Evolutionary conservation across 495 filamentous ascomycete species (phyloP).

Genomic region (Hypoxylon fragiforme): DNA sequence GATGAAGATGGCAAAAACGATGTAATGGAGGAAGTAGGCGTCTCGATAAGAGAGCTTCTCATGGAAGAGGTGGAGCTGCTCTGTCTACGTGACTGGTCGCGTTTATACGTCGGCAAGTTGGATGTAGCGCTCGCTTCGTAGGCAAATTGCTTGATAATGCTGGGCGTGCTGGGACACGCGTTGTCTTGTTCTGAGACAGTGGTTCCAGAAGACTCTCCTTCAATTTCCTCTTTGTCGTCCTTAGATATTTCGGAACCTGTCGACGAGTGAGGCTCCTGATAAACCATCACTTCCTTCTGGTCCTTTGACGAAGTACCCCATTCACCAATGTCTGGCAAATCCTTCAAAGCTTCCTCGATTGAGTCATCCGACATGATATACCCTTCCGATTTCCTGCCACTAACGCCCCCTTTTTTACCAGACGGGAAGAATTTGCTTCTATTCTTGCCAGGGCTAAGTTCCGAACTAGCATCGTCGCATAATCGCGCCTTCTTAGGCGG

Average conservation of each 20-base stretch:
- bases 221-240: slow-evolving; percentile 7
- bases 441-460: slow-evolving; percentile 28
- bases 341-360: slow-evolving; percentile 48
- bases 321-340: slow-evolving; percentile 44
- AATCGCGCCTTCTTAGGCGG: slow-evolving; percentile 56
- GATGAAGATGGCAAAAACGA: slow-evolving; percentile 17
- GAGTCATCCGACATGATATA: slow-evolving; percentile 53
- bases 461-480: slow-evolving; percentile 43
- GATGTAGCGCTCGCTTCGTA: slow-evolving; percentile 6
- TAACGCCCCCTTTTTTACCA: slow-evolving; percentile 18
- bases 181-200: background rate
- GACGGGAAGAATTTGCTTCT: slow-evolving; percentile 50
- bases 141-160: slow-evolving; percentile 22
- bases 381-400: slow-evolving; percentile 25
- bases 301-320: slow-evolving; percentile 25
- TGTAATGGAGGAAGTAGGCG: slow-evolving; percentile 38
- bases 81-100: slow-evolving; percentile 13
- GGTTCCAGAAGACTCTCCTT: background rate
- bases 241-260: slow-evolving; percentile 1
- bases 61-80: slow-evolving; percentile 31
- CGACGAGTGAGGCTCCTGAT: slow-evolving; percentile 23
- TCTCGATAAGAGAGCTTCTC: slow-evolving; percentile 16
- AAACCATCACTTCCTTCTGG: slow-evolving; percentile 32
- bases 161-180: slow-evolving; percentile 24
- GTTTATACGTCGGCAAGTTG: background rate